These are phyloP conservation scores for Solanum stenotomum DNA, from an alignment of 257 asterid genomes.

Conservation along the genomic window DNA sequence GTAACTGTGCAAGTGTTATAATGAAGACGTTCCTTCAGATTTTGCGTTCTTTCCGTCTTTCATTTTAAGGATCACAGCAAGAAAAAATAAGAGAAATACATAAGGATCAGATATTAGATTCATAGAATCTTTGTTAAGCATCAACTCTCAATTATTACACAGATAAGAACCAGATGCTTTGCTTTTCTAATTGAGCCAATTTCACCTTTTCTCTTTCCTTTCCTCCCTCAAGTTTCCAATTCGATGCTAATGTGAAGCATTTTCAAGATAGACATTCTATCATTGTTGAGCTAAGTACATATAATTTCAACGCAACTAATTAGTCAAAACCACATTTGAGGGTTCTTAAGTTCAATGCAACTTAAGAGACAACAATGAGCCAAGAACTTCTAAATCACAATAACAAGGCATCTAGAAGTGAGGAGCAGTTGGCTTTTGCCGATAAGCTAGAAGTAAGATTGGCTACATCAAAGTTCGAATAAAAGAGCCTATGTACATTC, in stretches of 20 bases:
- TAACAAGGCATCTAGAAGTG: not conserved
- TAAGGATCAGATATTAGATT: constrained; percentile 20
- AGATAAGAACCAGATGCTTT: constrained; percentile 60
- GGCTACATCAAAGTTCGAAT: not conserved
- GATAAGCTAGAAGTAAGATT: not conserved
- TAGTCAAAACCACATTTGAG: not conserved
- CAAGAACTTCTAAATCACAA: not conserved
- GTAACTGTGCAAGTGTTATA: constrained; percentile 1
- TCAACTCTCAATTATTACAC: constrained; percentile 23
- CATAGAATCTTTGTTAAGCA: constrained; percentile 25
- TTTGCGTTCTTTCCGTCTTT: not conserved
- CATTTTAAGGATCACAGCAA: not conserved
- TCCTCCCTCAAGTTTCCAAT: not conserved
- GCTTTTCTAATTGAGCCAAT: constrained; percentile 16
- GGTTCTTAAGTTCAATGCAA: not conserved
- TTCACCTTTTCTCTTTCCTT: constrained; percentile 12
- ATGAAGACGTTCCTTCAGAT: constrained; percentile 14
- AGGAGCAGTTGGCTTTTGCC: not conserved
- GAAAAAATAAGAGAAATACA: not conserved
- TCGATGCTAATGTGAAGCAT: not conserved
- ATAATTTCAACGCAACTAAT: not conserved
- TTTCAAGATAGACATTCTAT: not conserved
- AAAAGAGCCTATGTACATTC: not conserved
- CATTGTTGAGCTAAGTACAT: not conserved
- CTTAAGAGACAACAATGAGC: not conserved